Evolutionary conservation across 2,329 filamentous ascomycete genomes (phyloP), one percentile per base, ranked within the genome.

Genomic region (Microascus cirrosus): DNA sequence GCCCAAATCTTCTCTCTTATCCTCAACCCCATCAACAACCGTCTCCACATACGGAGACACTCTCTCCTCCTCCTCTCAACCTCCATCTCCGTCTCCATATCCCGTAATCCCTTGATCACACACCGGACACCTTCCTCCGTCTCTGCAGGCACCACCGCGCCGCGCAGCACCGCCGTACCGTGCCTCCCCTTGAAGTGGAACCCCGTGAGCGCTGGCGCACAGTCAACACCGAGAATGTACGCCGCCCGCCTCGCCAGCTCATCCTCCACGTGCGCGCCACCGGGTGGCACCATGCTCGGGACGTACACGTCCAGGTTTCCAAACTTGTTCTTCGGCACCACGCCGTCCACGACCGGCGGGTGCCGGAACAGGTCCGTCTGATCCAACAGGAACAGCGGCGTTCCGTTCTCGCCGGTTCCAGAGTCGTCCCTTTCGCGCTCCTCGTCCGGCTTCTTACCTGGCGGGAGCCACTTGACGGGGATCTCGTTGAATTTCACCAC

Each of bases 281-380:
- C 93, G 48, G 74, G 72, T 0, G 94, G 94, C 0, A 97, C 78
- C 94, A 99, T 97, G 61, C 84, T 90, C 0, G 90, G 86, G 12
- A 96, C 91, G 68, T 93, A 97, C 45, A 95, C 81, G 66, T 97
- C 94, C 60, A 97, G 86, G 66, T 99, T 99, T 12, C 91, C 91
- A 69, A 90, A 99, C 20, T 87, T 85, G 67, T 99, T 99, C 72
- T 90, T 93, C 0, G 94, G 93, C 1, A 97, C 80, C 13, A 78
- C 76, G 0, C 91, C 92, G 56, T 84, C 73, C 3, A 88, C 76
- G 1, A 97, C 85, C 0, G 90, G 86, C 1, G 90, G 87, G 0
- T 93, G 82, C 13, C 81, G 72, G 69, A 95, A 97, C 0, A 85
- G 60, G 15, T 87, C 81, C 0, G 93, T 90, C 66, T 90, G 84